Evolutionary conservation across 1,139 yeast species (phyloP).

Genomic region (Kodamaea sp.): DNA sequence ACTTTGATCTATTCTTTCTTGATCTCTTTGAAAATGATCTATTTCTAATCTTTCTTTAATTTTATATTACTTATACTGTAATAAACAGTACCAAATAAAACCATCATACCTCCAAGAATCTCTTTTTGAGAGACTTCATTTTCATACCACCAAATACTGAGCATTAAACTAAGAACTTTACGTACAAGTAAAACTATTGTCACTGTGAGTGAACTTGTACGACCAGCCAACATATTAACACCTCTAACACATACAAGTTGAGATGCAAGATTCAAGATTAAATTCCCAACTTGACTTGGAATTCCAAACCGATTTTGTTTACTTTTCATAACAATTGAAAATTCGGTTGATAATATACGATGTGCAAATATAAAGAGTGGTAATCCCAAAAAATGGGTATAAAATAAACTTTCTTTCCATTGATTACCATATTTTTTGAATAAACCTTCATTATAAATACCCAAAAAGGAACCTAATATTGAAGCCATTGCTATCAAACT

Average conservation of each 20-base stretch:
- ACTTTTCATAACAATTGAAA: constrained; percentile 6
- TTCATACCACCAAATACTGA: constrained; percentile 50
- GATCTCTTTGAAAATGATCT: constrained; percentile 1
- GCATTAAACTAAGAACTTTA: constrained; percentile 54
- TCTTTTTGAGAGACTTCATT: constrained; percentile 38
- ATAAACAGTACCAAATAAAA: constrained; percentile 51
- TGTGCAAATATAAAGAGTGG: constrained; percentile 48
- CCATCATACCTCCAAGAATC: constrained; percentile 46
- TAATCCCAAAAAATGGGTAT: constrained; percentile 54
- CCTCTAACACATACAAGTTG: constrained; percentile 67
- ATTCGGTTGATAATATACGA: constrained; percentile 16
- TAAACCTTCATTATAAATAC: constrained; percentile 52
- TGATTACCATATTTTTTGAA: constrained; percentile 49
- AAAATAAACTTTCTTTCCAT: constrained; percentile 67
- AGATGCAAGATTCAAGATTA: constrained; percentile 48
- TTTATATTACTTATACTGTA: constrained; percentile 25
- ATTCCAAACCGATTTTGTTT: constrained; percentile 4
- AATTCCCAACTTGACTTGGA: constrained; percentile 21
- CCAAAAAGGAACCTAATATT: constrained; percentile 50
- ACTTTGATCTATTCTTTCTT: constrained; percentile 1
- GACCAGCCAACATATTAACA: constrained; percentile 59
- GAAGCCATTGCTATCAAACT: constrained; percentile 44
- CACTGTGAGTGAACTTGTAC: constrained; percentile 57
- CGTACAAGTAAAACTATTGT: constrained; percentile 57
- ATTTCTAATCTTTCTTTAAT: constrained; percentile 3